phyloP scores from a whole-genome alignment of 371 early-diverging fungal species.

The Mortierella polycephala region DNA sequence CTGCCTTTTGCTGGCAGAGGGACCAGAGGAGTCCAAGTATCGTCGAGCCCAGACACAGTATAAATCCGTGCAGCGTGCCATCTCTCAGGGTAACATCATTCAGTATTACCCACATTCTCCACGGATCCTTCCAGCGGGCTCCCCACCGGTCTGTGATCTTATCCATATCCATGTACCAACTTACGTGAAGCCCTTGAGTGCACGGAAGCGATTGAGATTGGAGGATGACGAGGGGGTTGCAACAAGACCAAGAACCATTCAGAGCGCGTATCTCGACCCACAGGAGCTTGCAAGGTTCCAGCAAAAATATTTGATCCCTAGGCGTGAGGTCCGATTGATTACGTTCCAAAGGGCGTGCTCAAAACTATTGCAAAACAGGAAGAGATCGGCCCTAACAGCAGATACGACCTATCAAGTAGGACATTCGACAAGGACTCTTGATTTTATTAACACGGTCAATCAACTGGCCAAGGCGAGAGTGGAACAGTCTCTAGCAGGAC shows the following conservation, averaged over 20 bases:
- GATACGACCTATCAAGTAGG: constrained; percentile 26
- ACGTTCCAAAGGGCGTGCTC: constrained; percentile 13
- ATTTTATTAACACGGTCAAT: constrained; percentile 13
- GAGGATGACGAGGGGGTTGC: constrained; percentile 1
- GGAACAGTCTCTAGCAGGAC: constrained; percentile 19
- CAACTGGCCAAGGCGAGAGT: constrained; percentile 18
- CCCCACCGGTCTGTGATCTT: constrained; percentile 24
- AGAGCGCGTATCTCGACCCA: constrained; percentile 25
- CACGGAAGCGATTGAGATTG: constrained; percentile 11
- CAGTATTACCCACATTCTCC: constrained; percentile 59
- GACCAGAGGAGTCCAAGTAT: constrained; percentile 80
- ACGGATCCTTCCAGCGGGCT: constrained; percentile 29
- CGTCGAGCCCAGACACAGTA: constrained; percentile 70
- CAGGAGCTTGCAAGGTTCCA: constrained; percentile 37
- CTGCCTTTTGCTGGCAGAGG: constrained; percentile 83
- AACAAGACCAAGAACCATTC: neutral
- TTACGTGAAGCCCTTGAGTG: constrained; percentile 10
- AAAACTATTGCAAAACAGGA: constrained; percentile 9
- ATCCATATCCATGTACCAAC: constrained; percentile 34
- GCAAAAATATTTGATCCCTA: constrained; percentile 23
- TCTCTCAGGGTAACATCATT: constrained; percentile 56
- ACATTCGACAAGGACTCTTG: constrained; percentile 34
- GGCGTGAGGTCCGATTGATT: constrained; percentile 16
- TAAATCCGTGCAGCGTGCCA: constrained; percentile 66
- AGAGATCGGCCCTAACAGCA: neutral